A percentile compares a stretch with the other conserved stretches of the same genome.
Evolutionary conservation across 1,139 yeast genomes (phyloP).

Genomic region (Fermentozyma sake): DNA sequence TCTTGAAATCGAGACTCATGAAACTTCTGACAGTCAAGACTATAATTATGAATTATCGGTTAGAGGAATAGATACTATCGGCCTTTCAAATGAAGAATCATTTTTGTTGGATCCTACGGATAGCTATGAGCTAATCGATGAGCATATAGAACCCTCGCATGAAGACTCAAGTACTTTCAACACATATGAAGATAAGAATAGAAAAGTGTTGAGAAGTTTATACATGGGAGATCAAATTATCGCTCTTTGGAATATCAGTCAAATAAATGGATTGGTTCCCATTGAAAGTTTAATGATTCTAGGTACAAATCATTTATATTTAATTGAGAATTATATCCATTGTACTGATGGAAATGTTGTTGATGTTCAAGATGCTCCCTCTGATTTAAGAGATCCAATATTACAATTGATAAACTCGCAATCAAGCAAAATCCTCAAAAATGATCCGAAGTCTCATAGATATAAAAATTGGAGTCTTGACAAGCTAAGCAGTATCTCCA

Average conservation of each 20-base stretch:
- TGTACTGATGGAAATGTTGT: conserved; percentile 58
- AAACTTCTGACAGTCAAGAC: not conserved
- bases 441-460: conserved; percentile 32
- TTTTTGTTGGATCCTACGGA: conserved; percentile 17
- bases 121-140: conserved; percentile 45
- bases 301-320: conserved; percentile 59
- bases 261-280: conserved; percentile 68
- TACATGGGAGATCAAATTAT: conserved; percentile 67
- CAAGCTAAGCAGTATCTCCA: conserved; percentile 58
- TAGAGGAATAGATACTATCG: conserved; percentile 22
- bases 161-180: conserved; percentile 19
- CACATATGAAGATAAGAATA: conserved; percentile 60
- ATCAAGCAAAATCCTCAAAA: conserved; percentile 17
- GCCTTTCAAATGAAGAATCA: conserved; percentile 17
- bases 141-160: conserved; percentile 14
- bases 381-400: conserved; percentile 58
- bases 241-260: conserved; percentile 71
- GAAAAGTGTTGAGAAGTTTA: conserved; percentile 66
- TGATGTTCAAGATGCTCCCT: conserved; percentile 64
- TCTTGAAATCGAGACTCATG: conserved; percentile 8
- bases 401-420: conserved; percentile 51
- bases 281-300: conserved; percentile 68
- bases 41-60: not conserved
- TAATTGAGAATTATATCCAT: conserved; percentile 66
- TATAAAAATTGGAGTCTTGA: conserved; percentile 54